Evolutionary conservation across 192 early-diverging fungal species (phyloP).

Genomic region (Podochytrium sp.): DNA sequence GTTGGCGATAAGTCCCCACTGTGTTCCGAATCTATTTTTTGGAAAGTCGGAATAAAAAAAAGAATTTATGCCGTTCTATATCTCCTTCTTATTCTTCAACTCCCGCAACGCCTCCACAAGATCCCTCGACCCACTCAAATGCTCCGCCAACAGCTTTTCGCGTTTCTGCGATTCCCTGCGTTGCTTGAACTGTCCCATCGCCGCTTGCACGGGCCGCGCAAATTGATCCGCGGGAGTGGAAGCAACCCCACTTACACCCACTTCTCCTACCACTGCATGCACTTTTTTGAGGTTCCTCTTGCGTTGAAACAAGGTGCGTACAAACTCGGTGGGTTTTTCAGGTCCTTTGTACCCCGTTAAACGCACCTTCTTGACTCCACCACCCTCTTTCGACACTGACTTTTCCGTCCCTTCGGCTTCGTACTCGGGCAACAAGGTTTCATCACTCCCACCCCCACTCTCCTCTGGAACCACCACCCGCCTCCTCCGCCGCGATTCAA

Average conservation of each 20-base stretch:
- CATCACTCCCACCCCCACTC: constrained; percentile 6
- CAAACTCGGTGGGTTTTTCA: too few relatives aligned
- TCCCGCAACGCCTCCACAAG: constrained; percentile 16
- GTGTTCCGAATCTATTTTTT: too few relatives aligned
- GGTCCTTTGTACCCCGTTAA: constrained; percentile 16
- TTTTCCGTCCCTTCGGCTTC: background rate
- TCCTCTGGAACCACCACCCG: background rate
- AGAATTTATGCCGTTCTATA: too few relatives aligned
- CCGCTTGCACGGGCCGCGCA: background rate
- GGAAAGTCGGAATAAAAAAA: too few relatives aligned
- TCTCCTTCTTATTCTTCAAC: background rate
- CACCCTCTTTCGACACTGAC: background rate
- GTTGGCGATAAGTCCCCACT: too few relatives aligned
- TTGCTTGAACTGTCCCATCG: background rate
- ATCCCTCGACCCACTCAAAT: constrained; percentile 13
- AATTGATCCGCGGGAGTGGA: too few relatives aligned
- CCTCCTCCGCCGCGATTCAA: background rate
- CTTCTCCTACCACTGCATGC: too few relatives aligned
- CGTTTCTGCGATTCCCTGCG: background rate
- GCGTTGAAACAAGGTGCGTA: too few relatives aligned
- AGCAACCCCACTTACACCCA: too few relatives aligned
- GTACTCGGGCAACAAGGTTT: background rate
- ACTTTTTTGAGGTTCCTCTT: too few relatives aligned
- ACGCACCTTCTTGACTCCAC: constrained; percentile 1
- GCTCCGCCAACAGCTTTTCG: constrained; percentile 9